A percentile compares a stretch with the other conserved stretches of the same genome.
Conservation (phyloP, 1,284 basidiomycete species). For the Leccinum fallax region DNA sequence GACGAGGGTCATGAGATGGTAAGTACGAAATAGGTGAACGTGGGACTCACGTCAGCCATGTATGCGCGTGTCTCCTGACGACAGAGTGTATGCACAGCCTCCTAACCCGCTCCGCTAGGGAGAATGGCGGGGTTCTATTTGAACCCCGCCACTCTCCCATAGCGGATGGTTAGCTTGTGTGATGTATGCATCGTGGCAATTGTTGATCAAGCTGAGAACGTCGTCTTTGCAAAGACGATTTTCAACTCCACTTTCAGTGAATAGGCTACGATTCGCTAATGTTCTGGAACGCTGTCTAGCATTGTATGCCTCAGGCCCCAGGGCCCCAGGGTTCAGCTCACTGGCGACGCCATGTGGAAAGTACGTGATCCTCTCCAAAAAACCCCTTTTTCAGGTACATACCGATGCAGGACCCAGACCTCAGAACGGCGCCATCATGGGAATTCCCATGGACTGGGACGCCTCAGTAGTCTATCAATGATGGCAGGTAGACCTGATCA, state of each 20-base stretch:
- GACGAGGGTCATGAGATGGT: neutral
- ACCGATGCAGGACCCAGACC: neutral
- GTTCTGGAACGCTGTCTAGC: too few relatives aligned
- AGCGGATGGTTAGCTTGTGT: too few relatives aligned
- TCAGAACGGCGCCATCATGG: neutral
- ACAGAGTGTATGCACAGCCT: slow-evolving; percentile 24
- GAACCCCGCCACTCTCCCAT: too few relatives aligned
- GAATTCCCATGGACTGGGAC: neutral
- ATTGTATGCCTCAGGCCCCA: too few relatives aligned
- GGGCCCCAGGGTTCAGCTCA: neutral
- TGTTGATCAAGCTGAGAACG: too few relatives aligned
- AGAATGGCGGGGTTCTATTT: too few relatives aligned
- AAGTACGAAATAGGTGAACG: neutral
- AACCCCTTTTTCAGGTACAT: neutral
- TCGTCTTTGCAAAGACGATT: neutral
- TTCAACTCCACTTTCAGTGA: neutral
- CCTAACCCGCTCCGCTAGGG: too few relatives aligned
- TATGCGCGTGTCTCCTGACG: neutral
- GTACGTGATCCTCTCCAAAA: neutral
- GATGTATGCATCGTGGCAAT: too few relatives aligned
- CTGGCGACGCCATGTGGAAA: neutral
- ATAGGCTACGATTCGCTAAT: too few relatives aligned
- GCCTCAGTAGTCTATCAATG: neutral
- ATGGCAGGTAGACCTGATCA: neutral
- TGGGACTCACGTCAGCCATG: slow-evolving; percentile 35